phyloP scores from a whole-genome alignment of 1,139 yeast genomes.

The Magnusiomyces tetraspermus region DNA sequence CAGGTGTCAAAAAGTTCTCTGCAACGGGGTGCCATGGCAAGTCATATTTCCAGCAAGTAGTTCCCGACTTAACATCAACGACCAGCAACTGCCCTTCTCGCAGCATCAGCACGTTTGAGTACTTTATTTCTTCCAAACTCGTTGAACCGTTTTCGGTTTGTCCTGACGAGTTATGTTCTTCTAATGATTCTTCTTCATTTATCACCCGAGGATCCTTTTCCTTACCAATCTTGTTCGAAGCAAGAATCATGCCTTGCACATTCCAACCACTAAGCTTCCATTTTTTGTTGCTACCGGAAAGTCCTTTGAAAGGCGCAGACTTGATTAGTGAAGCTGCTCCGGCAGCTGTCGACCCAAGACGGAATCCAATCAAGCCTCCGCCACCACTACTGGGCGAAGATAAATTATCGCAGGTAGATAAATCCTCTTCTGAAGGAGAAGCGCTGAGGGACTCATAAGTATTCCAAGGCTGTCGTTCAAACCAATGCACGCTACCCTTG shows the following conservation, averaged over 20 bases:
- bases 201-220: slow-evolving; percentile 7
- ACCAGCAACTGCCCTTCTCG: slow-evolving; percentile 35
- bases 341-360: slow-evolving; percentile 13
- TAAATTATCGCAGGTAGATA: neutral
- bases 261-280: slow-evolving; percentile 28
- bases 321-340: neutral
- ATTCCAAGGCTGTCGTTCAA: slow-evolving; percentile 26
- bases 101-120: slow-evolving; percentile 15
- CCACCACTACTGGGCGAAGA: neutral
- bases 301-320: slow-evolving; percentile 8
- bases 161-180: neutral
- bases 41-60: slow-evolving; percentile 38
- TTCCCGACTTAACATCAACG: slow-evolving; percentile 40
- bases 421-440: slow-evolving; percentile 6
- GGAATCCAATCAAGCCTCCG: slow-evolving; percentile 20
- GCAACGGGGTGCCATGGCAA: slow-evolving; percentile 32
- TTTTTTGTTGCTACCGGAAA: slow-evolving; percentile 31
- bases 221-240: slow-evolving; percentile 11
- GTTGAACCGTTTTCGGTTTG: neutral
- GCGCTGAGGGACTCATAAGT: slow-evolving; percentile 6
- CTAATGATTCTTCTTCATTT: neutral
- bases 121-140: neutral
- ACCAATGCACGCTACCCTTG: slow-evolving; percentile 60
- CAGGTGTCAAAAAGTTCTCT: slow-evolving; percentile 8
- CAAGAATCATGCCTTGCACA: slow-evolving; percentile 18